These are phyloP conservation scores for Carex parvula DNA, from an alignment of 176 grass and related monocot species.

Conservation along the genomic window DNA sequence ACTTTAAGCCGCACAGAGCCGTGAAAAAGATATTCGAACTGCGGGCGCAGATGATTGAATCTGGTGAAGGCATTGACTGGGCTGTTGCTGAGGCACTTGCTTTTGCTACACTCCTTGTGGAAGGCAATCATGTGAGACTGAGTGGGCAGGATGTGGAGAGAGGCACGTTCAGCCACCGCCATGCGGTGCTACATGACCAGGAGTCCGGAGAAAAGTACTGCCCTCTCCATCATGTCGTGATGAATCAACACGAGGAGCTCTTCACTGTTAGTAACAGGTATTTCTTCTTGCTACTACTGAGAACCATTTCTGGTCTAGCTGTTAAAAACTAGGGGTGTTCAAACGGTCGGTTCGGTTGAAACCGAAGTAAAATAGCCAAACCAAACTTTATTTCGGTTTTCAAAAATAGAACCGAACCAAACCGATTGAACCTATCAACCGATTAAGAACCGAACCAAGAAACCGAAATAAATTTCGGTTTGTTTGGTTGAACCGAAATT, in stretches of 20 bases:
- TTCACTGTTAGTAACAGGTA: conserved; percentile 89
- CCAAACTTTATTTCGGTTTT: too few species aligned
- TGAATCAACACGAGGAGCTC: conserved; percentile 49
- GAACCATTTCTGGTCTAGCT: conserved; percentile 9
- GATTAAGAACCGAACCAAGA: too few species aligned
- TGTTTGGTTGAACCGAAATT: too few species aligned
- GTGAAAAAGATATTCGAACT: conserved; percentile 92
- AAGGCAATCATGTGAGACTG: conserved; percentile 94
- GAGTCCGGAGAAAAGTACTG: conserved; percentile 70
- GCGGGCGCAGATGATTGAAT: conserved; percentile 73
- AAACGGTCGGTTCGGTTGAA: too few species aligned
- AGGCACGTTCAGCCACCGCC: conserved; percentile 94
- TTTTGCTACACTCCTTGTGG: conserved; percentile 84
- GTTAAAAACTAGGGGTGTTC: not conserved
- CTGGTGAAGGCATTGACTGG: conserved; percentile 91
- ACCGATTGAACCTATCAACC: too few species aligned
- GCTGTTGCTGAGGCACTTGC: conserved; percentile 87
- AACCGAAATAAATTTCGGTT: too few species aligned
- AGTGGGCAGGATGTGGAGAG: conserved; percentile 97
- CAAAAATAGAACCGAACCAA: too few species aligned
- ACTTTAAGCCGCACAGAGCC: conserved; percentile 91
- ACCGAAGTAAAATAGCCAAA: too few species aligned
- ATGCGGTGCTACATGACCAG: conserved; percentile 85
- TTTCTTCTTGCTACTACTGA: conserved; percentile 12
- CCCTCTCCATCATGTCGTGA: conserved; percentile 37